Percentiles rank a stretch among this genome's conserved stretches.
phyloP scores from a whole-genome alignment of 768 basidiomycete genomes.

The Lactarius sp. region DNA sequence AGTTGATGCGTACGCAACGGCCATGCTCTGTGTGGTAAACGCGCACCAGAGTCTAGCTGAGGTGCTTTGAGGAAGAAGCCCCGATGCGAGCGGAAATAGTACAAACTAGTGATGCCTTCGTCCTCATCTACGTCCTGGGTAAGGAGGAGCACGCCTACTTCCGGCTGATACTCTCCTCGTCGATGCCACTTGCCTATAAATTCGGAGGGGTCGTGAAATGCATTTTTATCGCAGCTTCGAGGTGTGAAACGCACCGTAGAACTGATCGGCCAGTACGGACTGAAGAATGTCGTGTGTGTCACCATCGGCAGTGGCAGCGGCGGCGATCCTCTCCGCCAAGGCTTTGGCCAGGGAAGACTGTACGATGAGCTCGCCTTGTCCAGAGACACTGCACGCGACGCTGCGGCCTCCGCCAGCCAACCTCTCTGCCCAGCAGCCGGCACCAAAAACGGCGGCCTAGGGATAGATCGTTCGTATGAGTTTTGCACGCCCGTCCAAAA shows the following conservation, averaged over 20 bases:
- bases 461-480: background rate
- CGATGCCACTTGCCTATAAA: slow-evolving; percentile 34
- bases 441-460: slow-evolving; percentile 66
- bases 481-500: background rate
- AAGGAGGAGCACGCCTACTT: slow-evolving; percentile 60
- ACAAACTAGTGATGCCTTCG: slow-evolving; percentile 14
- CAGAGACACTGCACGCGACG: slow-evolving; percentile 66
- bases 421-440: slow-evolving; percentile 69
- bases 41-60: slow-evolving; percentile 75
- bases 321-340: slow-evolving; percentile 42
- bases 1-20: slow-evolving; percentile 64
- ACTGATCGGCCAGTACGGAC: slow-evolving; percentile 41
- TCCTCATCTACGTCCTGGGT: slow-evolving; percentile 40
- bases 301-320: slow-evolving; percentile 38
- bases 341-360: slow-evolving; percentile 50
- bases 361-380: slow-evolving; percentile 69
- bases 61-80: background rate
- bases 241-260: slow-evolving; percentile 42
- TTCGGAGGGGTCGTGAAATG: background rate
- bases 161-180: slow-evolving; percentile 43
- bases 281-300: slow-evolving; percentile 57
- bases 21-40: slow-evolving; percentile 81
- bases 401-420: slow-evolving; percentile 30
- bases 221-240: background rate
- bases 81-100: background rate